Conservation (phyloP, 1,284 basidiomycete genomes). For the Inonotus obliquus region DNA sequence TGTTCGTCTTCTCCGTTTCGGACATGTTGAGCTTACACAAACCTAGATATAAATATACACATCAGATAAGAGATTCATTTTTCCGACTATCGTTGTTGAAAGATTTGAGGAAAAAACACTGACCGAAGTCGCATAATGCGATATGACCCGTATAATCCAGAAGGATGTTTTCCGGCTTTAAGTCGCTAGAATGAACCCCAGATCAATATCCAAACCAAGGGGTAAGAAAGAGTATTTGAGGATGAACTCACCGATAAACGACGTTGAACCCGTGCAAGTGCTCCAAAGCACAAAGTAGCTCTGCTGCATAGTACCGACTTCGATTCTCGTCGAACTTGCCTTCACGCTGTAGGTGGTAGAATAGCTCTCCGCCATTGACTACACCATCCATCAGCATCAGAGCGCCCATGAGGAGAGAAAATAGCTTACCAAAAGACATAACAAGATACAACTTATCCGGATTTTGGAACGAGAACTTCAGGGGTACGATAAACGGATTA, state of each 20-base stretch:
- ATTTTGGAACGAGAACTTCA: conserved; percentile 99
- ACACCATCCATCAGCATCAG: not conserved
- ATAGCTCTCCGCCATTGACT: conserved; percentile 98
- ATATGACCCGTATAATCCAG: conserved; percentile 98
- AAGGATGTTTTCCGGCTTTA: conserved; percentile 97
- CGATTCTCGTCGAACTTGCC: conserved; percentile 94
- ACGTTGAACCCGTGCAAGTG: conserved; percentile 98
- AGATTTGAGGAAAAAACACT: conserved; percentile 13
- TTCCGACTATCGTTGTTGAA: not conserved
- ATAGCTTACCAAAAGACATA: conserved; percentile 79
- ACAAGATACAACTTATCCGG: conserved; percentile 97
- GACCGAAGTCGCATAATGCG: conserved; percentile 94
- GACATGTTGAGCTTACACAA: conserved; percentile 99
- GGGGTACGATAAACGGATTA: conserved; percentile 97
- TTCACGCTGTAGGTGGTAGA: conserved; percentile 96
- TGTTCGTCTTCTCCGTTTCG: conserved; percentile 96
- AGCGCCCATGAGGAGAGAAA: not conserved
- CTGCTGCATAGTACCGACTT: conserved; percentile 95
- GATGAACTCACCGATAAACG: conserved; percentile 78
- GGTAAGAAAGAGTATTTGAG: not conserved
- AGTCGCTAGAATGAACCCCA: conserved; percentile 52
- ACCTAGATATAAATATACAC: conserved; percentile 34
- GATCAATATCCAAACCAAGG: not conserved
- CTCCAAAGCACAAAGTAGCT: conserved; percentile 91
- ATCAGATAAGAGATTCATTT: not conserved